Evolutionary conservation across 164 flowering plant species (phyloP).

Genomic region (Hamamelis virginiana): DNA sequence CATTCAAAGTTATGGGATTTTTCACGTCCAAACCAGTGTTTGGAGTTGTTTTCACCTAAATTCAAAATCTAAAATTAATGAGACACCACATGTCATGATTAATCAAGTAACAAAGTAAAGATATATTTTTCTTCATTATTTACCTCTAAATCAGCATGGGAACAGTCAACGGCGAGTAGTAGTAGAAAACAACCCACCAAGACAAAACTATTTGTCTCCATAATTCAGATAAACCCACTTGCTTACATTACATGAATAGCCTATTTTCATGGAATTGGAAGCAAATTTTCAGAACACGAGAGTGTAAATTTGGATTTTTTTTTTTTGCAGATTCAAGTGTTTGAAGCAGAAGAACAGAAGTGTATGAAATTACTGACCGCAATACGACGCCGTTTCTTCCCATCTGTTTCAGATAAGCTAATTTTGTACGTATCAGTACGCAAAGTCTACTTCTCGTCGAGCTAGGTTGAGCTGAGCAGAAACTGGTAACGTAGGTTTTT

Average conservation of each 20-base stretch:
- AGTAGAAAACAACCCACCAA: conserved; percentile 15
- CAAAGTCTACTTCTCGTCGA: background rate
- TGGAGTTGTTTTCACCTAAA: conserved; percentile 18
- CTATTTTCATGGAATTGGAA: conserved; percentile 7
- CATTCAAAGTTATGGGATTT: background rate
- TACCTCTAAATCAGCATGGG: conserved; percentile 35
- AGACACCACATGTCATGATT: background rate
- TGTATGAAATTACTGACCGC: background rate
- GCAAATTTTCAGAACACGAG: background rate
- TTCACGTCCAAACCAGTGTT: conserved; percentile 13
- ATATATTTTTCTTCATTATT: background rate
- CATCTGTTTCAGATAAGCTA: background rate
- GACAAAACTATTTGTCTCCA: conserved; percentile 24
- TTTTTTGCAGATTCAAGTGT: too few relatives aligned
- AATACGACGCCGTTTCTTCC: background rate
- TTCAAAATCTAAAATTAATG: conserved; percentile 1
- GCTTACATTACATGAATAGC: conserved; percentile 5
- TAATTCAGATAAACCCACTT: conserved; percentile 20
- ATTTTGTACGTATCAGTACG: too few relatives aligned
- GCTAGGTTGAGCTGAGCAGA: too few relatives aligned
- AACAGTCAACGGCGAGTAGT: conserved; percentile 12
- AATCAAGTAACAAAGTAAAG: background rate
- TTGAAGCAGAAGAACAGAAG: too few relatives aligned
- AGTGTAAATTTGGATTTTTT: too few relatives aligned
- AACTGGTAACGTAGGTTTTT: too few relatives aligned